Evolutionary conservation across 2,329 filamentous ascomycete species (phyloP).

Genomic region (Colletotrichum sp.): DNA sequence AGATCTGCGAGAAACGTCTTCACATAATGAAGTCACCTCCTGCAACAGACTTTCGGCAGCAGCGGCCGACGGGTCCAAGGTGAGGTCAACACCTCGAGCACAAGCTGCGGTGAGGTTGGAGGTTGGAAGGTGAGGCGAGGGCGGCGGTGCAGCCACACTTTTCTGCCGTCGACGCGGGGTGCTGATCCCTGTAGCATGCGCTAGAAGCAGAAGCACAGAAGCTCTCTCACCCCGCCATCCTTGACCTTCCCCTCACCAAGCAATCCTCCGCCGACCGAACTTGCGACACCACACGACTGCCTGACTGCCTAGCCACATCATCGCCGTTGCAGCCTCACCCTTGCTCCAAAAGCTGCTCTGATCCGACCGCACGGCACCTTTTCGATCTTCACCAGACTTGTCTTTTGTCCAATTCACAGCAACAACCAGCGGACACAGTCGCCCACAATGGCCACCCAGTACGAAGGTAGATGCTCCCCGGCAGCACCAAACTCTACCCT

Average conservation of each 20-base stretch:
- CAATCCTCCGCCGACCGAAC: background rate
- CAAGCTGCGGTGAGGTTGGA: background rate
- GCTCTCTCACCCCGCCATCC: background rate
- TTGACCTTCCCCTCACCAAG: background rate
- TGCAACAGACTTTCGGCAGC: constrained; percentile 1
- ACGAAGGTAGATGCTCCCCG: constrained; percentile 50
- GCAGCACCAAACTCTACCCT: background rate
- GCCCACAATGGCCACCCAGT: constrained; percentile 58
- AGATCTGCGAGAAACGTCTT: background rate
- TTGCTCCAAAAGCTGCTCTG: background rate
- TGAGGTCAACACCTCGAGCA: background rate
- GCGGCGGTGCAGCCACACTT: background rate
- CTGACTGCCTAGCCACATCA: constrained; percentile 15
- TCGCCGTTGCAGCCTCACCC: constrained; percentile 14
- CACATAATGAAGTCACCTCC: background rate
- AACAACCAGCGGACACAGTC: background rate
- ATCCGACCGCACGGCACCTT: background rate
- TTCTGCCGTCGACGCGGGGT: background rate
- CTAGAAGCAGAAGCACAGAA: background rate
- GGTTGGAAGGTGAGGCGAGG: background rate
- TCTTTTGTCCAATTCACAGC: background rate
- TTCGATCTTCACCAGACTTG: background rate
- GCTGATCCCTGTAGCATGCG: background rate
- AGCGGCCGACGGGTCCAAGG: background rate
- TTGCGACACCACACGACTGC: constrained; percentile 19